Conservation (phyloP, 441 rosid genomes). For the Croton laevigatus region DNA sequence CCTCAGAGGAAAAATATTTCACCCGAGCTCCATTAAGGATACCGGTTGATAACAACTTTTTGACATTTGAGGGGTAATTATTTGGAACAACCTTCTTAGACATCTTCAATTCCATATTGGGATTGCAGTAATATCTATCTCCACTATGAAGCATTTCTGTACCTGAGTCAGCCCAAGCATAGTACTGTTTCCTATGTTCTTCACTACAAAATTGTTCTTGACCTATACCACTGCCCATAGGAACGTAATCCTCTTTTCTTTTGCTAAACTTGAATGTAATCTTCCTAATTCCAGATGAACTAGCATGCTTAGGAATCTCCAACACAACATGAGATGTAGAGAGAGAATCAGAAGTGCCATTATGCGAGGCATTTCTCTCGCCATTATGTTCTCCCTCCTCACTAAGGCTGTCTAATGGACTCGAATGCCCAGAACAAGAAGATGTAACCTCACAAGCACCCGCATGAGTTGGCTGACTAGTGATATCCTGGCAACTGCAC, state of each 20-base stretch:
- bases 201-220: background rate
- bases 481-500: constrained; percentile 44
- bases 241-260: constrained; percentile 49
- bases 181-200: constrained; percentile 16
- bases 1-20: constrained; percentile 58
- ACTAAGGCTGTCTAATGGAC: constrained; percentile 47
- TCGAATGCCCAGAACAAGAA: constrained; percentile 37
- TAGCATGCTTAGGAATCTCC: constrained; percentile 83
- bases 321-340: constrained; percentile 56
- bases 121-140: constrained; percentile 32
- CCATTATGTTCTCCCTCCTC: constrained; percentile 39
- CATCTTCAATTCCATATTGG: constrained; percentile 59
- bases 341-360: constrained; percentile 29
- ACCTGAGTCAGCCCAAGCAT: constrained; percentile 23
- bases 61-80: constrained; percentile 72
- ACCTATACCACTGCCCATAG: constrained; percentile 10
- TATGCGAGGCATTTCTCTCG: constrained; percentile 22
- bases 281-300: constrained; percentile 77
- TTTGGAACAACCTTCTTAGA: constrained; percentile 65
- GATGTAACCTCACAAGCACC: constrained; percentile 38
- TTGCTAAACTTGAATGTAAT: constrained; percentile 81
- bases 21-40: constrained; percentile 88
- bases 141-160: constrained; percentile 25
- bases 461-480: constrained; percentile 43
- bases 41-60: constrained; percentile 71